Evolutionary conservation across 2,329 filamentous ascomycete genomes (phyloP), one percentile per base, ranked within the genome.

Genomic region (Alternaria sp.): DNA sequence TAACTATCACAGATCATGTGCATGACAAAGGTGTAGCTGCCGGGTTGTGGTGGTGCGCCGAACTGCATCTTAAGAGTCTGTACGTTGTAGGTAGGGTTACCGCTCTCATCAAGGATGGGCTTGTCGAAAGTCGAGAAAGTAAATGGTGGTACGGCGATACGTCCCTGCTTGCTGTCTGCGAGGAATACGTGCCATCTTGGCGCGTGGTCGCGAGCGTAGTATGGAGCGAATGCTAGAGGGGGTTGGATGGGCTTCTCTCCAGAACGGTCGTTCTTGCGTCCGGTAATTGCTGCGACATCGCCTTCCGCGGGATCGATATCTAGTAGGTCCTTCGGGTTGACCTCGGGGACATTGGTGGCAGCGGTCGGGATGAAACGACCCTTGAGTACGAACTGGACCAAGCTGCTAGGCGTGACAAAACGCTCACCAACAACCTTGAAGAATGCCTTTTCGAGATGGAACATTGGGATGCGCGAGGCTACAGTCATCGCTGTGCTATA

Each of bases 391-490:
- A 99, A 90, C 66, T 94, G 95, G 21, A 98, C 95, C 40, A 99
- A 87, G 60, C 93, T 97, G 62, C 91, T 93, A 7, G 96, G 94
- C 30, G 95, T 97, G 75, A 99, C 93, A 79, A 91, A 91, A 69
- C 91, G 92, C 82, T 99, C 96, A 77, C 96, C 96, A 56, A 93
- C 90, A 49, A 99, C 96, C 85, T 99, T 99, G 89, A 99, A 99
- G 82, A 97, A 99, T 8, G 93, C 93, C 83, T 93, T 96, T 75
- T 93, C 93, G 11, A 99, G 89, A 61, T 91, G 88, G 59, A 99
- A 86, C 67, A 89, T 88, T 2, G 96, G 96, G 26, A 99, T 86
- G 81, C 97, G 93, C 72, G 89, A 89, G 26, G 93, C 94, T 28
- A 97, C 91, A 50, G 82, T 82, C 64, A 97, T 85, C 40, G 91